Evolutionary conservation across 208 protist genomes (phyloP).

Genomic region (Wallacemonas rigidus): DNA sequence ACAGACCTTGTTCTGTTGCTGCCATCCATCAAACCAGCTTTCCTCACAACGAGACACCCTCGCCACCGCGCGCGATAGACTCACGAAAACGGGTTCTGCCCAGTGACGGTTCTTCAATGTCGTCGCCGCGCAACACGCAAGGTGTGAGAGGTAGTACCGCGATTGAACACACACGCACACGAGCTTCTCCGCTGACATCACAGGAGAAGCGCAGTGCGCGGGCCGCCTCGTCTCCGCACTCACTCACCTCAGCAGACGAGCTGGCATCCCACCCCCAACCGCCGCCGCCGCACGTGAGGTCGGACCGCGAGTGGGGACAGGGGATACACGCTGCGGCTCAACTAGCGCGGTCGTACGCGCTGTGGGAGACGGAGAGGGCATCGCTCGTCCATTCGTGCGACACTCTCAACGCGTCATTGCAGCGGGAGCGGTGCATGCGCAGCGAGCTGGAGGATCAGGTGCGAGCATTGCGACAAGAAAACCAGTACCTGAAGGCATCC

Average conservation of each 20-base stretch:
- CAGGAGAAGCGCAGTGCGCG: neutral
- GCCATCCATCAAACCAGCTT: neutral
- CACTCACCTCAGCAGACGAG: neutral
- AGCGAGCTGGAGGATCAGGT: slow-evolving; percentile 23
- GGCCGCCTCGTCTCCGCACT: neutral
- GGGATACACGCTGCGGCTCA: neutral
- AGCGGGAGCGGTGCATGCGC: slow-evolving; percentile 28
- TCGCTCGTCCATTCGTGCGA: slow-evolving; percentile 21
- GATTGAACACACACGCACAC: too few species aligned
- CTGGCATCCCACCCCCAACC: neutral
- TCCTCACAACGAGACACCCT: too few species aligned
- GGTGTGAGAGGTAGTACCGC: too few species aligned
- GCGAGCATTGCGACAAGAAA: slow-evolving; percentile 7
- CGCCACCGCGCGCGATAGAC: too few species aligned
- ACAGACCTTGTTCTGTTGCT: neutral
- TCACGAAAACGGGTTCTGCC: too few species aligned
- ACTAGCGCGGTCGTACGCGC: slow-evolving; percentile 11
- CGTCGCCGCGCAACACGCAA: too few species aligned
- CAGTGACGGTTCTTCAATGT: too few species aligned
- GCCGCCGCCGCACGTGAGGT: too few species aligned
- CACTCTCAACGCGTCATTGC: slow-evolving; percentile 22
- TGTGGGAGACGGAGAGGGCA: slow-evolving; percentile 20
- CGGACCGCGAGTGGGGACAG: neutral
- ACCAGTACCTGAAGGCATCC: slow-evolving; percentile 24
- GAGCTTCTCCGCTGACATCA: neutral